These are phyloP conservation scores for Epichloe glyceriae DNA, from an alignment of 2,329 filamentous ascomycete species.

Conservation along the genomic window DNA sequence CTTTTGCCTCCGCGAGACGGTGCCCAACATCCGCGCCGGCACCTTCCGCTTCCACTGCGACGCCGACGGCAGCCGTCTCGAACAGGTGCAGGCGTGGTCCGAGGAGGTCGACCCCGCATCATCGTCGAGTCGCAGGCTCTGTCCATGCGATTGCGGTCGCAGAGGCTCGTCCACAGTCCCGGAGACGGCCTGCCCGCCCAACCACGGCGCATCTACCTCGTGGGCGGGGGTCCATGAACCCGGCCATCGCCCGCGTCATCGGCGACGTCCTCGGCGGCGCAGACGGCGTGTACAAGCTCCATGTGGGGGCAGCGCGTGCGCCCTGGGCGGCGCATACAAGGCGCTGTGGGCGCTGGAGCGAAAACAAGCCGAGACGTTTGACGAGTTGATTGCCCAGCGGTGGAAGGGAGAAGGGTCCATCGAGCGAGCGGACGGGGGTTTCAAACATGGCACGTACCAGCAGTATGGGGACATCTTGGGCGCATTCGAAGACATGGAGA, in stretches of 20 bases:
- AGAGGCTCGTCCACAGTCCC: conserved; percentile 54
- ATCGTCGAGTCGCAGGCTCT: conserved; percentile 95
- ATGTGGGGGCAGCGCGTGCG: conserved; percentile 91
- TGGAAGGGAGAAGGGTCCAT: conserved; percentile 82
- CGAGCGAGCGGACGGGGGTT: conserved; percentile 71
- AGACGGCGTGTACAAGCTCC: conserved; percentile 85
- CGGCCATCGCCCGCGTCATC: conserved; percentile 71
- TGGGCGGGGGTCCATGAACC: conserved; percentile 82
- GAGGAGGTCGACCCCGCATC: conserved; percentile 57
- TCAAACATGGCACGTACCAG: conserved; percentile 60
- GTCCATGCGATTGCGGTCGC: conserved; percentile 75
- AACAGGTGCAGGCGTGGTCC: conserved; percentile 25
- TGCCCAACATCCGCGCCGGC: conserved; percentile 76
- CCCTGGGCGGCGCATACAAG: conserved; percentile 88
- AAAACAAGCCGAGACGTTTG: conserved; percentile 59
- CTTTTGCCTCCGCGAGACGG: conserved; percentile 90
- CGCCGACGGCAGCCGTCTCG: conserved; percentile 39
- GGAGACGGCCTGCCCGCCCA: conserved; percentile 55
- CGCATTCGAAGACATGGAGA: conserved; percentile 68
- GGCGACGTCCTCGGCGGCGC: conserved; percentile 79
- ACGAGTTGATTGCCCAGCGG: conserved; percentile 68
- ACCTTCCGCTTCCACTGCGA: conserved; percentile 69
- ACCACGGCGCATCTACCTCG: conserved; percentile 81
- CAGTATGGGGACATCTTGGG: conserved; percentile 64
- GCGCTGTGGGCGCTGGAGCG: conserved; percentile 84